These are phyloP conservation scores for Fibroporia radiculosa DNA, from an alignment of 768 basidiomycete species.

Conservation along the genomic window DNA sequence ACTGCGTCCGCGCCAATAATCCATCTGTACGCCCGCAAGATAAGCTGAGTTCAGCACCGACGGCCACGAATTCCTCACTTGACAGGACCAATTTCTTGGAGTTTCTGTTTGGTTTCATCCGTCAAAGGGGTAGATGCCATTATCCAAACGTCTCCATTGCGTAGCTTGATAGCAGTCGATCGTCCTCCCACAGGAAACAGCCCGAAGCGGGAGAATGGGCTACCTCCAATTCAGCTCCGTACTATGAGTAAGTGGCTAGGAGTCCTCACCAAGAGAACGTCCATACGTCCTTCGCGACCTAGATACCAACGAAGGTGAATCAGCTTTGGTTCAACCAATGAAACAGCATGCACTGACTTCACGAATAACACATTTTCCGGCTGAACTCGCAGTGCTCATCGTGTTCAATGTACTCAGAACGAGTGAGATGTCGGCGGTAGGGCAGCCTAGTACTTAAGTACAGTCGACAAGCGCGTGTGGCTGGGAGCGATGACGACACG, in stretches of 20 bases:
- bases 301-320: background rate
- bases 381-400: background rate
- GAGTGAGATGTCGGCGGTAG: too few species aligned
- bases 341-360: background rate
- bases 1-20: slow-evolving; percentile 51
- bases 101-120: slow-evolving; percentile 50
- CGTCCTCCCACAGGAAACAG: slow-evolving; percentile 74
- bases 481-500: too few species aligned
- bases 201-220: slow-evolving; percentile 61
- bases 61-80: slow-evolving; percentile 34
- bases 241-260: background rate
- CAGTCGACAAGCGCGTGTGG: too few species aligned
- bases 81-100: slow-evolving; percentile 61
- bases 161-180: slow-evolving; percentile 71
- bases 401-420: too few species aligned
- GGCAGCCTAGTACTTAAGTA: too few species aligned
- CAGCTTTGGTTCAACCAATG: background rate
- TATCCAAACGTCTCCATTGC: slow-evolving; percentile 67
- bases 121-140: slow-evolving; percentile 75
- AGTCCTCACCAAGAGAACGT: slow-evolving; percentile 52
- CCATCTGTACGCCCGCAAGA: slow-evolving; percentile 30
- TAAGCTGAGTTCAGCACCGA: background rate
- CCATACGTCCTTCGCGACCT: slow-evolving; percentile 44
- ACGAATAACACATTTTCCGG: background rate
- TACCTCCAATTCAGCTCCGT: slow-evolving; percentile 16